These are phyloP conservation scores for Dactylella cylindrospora DNA, from an alignment of 2,329 filamentous ascomycete genomes.

Conservation along the genomic window DNA sequence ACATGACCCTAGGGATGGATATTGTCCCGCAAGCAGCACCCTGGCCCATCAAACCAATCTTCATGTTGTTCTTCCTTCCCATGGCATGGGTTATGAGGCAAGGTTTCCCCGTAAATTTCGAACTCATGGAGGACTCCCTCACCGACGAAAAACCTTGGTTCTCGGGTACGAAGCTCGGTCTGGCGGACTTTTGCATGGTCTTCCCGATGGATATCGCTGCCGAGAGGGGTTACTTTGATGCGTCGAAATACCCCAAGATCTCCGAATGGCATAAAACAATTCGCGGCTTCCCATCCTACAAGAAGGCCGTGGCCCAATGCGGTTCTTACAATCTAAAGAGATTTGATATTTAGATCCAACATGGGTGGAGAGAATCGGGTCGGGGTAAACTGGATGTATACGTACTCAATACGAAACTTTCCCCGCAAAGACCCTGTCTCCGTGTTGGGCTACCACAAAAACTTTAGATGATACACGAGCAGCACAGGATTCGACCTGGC, in stretches of 20 bases:
- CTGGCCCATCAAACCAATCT: slow-evolving; percentile 29
- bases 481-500: too few relatives aligned
- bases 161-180: slow-evolving; percentile 22
- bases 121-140: slow-evolving; percentile 31
- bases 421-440: too few relatives aligned
- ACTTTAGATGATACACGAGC: too few relatives aligned
- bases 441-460: too few relatives aligned
- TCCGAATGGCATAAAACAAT: slow-evolving; percentile 19
- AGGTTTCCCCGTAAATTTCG: slow-evolving; percentile 8
- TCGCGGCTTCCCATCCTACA: slow-evolving; percentile 16
- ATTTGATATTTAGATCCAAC: slow-evolving; percentile 1
- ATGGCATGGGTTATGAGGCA: slow-evolving; percentile 13
- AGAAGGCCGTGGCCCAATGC: slow-evolving; percentile 15
- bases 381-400: too few relatives aligned
- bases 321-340: slow-evolving; percentile 20
- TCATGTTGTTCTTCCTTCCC: slow-evolving; percentile 24
- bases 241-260: slow-evolving; percentile 26
- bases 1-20: slow-evolving; percentile 20
- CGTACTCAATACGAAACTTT: too few relatives aligned
- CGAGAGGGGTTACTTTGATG: slow-evolving; percentile 26
- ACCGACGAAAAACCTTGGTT: slow-evolving; percentile 36
- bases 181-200: slow-evolving; percentile 33
- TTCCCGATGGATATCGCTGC: slow-evolving; percentile 31
- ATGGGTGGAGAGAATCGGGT: too few relatives aligned
- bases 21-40: slow-evolving; percentile 30